phyloP scores from a whole-genome alignment of 768 basidiomycete species.

The Lactarius hatsudake region DNA sequence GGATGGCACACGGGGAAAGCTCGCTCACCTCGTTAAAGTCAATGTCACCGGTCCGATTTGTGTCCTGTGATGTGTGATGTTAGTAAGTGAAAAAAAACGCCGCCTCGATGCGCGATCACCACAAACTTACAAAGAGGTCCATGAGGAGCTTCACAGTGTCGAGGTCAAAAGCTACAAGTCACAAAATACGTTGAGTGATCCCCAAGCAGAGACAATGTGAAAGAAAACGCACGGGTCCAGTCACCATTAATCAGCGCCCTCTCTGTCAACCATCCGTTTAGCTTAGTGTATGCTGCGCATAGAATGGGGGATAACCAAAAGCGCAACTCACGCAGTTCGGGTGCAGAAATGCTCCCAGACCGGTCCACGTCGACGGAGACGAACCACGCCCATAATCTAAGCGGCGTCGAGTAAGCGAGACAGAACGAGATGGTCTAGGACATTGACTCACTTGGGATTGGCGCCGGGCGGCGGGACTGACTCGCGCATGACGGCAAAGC shows the following conservation, averaged over 20 bases:
- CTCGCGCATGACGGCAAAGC: constrained; percentile 33
- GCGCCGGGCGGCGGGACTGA: constrained; percentile 59
- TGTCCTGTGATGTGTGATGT: constrained; percentile 43
- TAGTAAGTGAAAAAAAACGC: constrained; percentile 3
- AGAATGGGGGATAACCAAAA: not conserved
- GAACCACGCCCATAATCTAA: constrained; percentile 75
- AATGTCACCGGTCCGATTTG: constrained; percentile 74
- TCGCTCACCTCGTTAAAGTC: constrained; percentile 65
- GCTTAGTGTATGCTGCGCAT: not conserved
- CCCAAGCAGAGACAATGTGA: no score
- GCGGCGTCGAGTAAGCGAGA: not conserved
- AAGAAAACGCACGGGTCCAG: constrained; percentile 62
- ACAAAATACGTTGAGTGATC: not conserved
- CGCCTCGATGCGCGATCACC: not conserved
- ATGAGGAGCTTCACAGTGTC: constrained; percentile 88
- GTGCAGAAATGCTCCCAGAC: constrained; percentile 63
- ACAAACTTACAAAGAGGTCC: constrained; percentile 63
- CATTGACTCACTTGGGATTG: constrained; percentile 63
- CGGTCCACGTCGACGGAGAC: constrained; percentile 63
- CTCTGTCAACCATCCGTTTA: constrained; percentile 37
- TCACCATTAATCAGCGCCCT: constrained; percentile 58
- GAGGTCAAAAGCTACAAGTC: constrained; percentile 64
- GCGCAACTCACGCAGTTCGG: constrained; percentile 53
- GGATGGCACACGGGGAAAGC: not conserved
- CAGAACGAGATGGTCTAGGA: not conserved